Conservation (phyloP, 345 rosid genomes). For the Sapria himalayana region DNA sequence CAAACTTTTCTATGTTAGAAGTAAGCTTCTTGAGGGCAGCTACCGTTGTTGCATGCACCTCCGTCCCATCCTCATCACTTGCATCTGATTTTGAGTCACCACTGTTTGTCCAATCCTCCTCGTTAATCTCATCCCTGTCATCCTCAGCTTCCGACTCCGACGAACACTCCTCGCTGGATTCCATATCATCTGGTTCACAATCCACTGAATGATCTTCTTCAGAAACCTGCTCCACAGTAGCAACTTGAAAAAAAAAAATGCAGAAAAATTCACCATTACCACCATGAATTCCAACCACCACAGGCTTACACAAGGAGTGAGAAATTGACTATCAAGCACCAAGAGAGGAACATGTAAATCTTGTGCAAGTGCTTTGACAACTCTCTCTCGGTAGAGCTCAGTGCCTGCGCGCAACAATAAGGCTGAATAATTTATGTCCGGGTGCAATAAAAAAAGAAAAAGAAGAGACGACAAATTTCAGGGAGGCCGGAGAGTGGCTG, state of each 20-base stretch:
- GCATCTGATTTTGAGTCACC: slow-evolving; percentile 48
- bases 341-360: slow-evolving; percentile 67
- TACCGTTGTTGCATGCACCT: slow-evolving; percentile 47
- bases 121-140: slow-evolving; percentile 45
- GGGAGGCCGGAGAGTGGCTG: slow-evolving; percentile 2
- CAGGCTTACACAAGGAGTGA: slow-evolving; percentile 87
- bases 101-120: slow-evolving; percentile 52
- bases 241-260: not conserved
- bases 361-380: slow-evolving; percentile 77
- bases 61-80: slow-evolving; percentile 49
- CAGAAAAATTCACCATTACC: not conserved
- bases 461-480: slow-evolving; percentile 1
- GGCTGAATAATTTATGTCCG: not conserved
- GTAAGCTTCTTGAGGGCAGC: slow-evolving; percentile 62
- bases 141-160: slow-evolving; percentile 84
- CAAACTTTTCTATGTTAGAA: slow-evolving; percentile 59
- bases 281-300: slow-evolving; percentile 6
- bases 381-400: slow-evolving; percentile 79
- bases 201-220: slow-evolving; percentile 52
- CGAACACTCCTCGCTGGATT: slow-evolving; percentile 40
- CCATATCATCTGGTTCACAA: slow-evolving; percentile 39
- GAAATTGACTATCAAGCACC: slow-evolving; percentile 76
- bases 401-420: slow-evolving; percentile 37
- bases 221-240: slow-evolving; percentile 36
- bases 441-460: not conserved